These are phyloP conservation scores for Trichoderma guizhouense DNA, from an alignment of 2,329 filamentous ascomycete species.

Conservation along the genomic window DNA sequence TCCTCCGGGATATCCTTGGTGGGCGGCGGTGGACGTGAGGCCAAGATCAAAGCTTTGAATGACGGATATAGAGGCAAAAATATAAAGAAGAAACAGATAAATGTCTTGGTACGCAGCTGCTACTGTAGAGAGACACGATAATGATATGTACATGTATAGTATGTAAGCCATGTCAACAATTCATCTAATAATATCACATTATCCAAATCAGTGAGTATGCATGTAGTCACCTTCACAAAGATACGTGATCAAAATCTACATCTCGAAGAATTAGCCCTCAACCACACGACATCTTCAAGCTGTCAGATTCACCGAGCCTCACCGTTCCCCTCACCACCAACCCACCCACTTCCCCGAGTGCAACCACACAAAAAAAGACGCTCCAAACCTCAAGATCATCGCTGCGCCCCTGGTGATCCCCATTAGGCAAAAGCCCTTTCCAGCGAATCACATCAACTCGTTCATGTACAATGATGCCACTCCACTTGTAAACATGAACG, in stretches of 20 bases:
- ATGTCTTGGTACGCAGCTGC: not conserved
- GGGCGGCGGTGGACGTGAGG: conserved; percentile 47
- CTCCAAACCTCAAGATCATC: not conserved
- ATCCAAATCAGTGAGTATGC: not conserved
- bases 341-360: not conserved
- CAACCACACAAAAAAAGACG: not conserved
- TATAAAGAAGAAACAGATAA: not conserved
- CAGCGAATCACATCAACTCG: not conserved
- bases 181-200: not conserved
- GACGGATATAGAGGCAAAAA: not conserved
- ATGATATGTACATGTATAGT: too few relatives aligned
- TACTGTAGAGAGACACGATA: too few relatives aligned
- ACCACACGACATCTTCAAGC: not conserved
- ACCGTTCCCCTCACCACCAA: not conserved
- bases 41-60: conserved; percentile 28
- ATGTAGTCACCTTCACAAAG: not conserved
- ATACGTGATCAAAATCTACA: not conserved
- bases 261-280: too few relatives aligned
- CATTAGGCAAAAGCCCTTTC: not conserved
- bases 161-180: not conserved
- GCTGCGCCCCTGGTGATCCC: conserved; percentile 18
- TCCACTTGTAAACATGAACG: not conserved
- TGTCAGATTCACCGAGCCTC: conserved; percentile 6
- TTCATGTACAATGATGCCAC: conserved; percentile 5
- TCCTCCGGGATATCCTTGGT: conserved; percentile 65